These are phyloP conservation scores for Mimosa pudica DNA, from an alignment of 306 rosid genomes.

Conservation along the genomic window DNA sequence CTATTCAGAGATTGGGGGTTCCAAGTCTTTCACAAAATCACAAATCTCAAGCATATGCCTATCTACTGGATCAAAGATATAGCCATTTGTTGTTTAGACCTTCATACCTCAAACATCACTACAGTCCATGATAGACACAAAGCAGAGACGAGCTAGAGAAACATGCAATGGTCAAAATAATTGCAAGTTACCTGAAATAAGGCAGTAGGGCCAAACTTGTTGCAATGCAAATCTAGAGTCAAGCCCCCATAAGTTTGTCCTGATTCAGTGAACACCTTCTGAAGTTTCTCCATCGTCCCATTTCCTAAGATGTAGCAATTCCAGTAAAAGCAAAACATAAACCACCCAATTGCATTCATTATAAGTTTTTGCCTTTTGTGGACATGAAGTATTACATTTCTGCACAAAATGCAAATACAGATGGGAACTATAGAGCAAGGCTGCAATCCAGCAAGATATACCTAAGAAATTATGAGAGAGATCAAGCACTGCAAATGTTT, in stretches of 20 bases:
- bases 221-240: conserved; percentile 88
- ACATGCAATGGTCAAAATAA: conserved; percentile 32
- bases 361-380: background rate
- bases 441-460: conserved; percentile 35
- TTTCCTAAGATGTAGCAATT: conserved; percentile 62
- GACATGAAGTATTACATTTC: conserved; percentile 2
- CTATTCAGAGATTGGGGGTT: conserved; percentile 19
- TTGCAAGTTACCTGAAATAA: conserved; percentile 67
- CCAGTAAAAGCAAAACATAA: conserved; percentile 32
- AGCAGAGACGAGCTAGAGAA: conserved; percentile 2
- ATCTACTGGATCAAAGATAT: background rate
- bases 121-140: conserved; percentile 18
- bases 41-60: conserved; percentile 18
- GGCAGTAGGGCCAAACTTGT: conserved; percentile 80
- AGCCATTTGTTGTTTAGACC: conserved; percentile 22
- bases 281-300: conserved; percentile 82
- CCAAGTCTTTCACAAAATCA: conserved; percentile 18
- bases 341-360: conserved; percentile 17
- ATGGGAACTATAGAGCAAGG: conserved; percentile 14
- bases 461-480: conserved; percentile 93
- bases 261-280: conserved; percentile 68
- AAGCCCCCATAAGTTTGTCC: conserved; percentile 73
- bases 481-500: conserved; percentile 79
- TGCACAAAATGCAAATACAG: conserved; percentile 28
- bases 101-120: conserved; percentile 23